A percentile compares a stretch with the other conserved stretches of the same genome.
Evolutionary conservation across 1,139 yeast species (phyloP).

Genomic region (Sugiyamaella paludigena): DNA sequence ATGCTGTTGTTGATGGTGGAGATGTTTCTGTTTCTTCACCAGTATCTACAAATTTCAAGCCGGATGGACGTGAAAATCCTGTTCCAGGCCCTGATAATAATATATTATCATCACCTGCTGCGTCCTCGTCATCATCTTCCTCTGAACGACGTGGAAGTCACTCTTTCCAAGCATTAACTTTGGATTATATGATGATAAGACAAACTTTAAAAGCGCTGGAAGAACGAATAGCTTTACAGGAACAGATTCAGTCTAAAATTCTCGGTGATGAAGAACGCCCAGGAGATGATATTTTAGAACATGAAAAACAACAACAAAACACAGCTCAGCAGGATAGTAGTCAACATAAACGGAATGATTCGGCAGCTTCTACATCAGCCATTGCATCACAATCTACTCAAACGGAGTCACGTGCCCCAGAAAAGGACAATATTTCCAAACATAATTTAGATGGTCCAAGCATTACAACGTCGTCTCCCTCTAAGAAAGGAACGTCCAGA

Average conservation of each 20-base stretch:
- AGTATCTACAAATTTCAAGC: background rate
- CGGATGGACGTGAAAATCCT: background rate
- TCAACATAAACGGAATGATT: too few relatives aligned
- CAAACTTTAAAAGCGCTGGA: slow-evolving; percentile 23
- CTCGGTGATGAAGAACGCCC: slow-evolving; percentile 4
- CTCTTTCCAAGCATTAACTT: slow-evolving; percentile 18
- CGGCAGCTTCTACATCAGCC: background rate
- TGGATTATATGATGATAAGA: slow-evolving; percentile 26
- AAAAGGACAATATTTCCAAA: too few relatives aligned
- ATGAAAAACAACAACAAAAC: background rate
- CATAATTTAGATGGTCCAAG: too few relatives aligned
- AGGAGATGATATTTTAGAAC: background rate
- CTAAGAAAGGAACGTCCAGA: background rate
- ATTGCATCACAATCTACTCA: slow-evolving; percentile 4
- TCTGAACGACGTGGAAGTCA: background rate
- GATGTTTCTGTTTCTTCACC: background rate
- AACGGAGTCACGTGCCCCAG: background rate
- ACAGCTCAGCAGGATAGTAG: too few relatives aligned
- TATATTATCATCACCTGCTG: slow-evolving; percentile 3
- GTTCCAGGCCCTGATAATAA: background rate
- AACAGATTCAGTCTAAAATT: slow-evolving; percentile 19
- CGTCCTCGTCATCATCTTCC: slow-evolving; percentile 1
- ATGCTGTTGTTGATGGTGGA: background rate
- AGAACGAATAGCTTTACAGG: slow-evolving; percentile 23
- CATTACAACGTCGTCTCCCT: too few relatives aligned